Evolutionary conservation across 345 rosid species (phyloP).

Genomic region (Gossypium raimondii): DNA sequence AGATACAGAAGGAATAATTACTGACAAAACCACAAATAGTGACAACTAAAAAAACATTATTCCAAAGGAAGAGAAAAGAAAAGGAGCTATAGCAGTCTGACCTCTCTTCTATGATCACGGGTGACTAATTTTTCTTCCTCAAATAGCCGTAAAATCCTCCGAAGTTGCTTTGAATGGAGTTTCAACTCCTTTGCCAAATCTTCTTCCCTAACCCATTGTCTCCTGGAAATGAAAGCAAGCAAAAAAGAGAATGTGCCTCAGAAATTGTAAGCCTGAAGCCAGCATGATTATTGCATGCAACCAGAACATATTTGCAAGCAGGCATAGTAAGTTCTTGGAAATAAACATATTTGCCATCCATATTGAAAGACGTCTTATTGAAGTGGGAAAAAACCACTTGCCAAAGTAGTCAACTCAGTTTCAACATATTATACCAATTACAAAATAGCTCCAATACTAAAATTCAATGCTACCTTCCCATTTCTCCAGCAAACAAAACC

Average conservation of each 20-base stretch:
- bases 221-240: slow-evolving; percentile 34
- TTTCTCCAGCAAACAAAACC: neutral
- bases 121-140: slow-evolving; percentile 78
- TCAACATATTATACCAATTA: neutral
- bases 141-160: slow-evolving; percentile 58
- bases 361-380: neutral
- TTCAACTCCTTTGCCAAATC: slow-evolving; percentile 87
- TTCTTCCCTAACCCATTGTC: slow-evolving; percentile 95
- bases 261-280: neutral
- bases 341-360: neutral
- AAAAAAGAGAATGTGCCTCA: neutral
- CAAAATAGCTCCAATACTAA: neutral
- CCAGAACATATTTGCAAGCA: neutral
- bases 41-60: neutral
- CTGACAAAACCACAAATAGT: neutral
- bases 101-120: slow-evolving; percentile 87
- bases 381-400: neutral
- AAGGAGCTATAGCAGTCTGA: slow-evolving; percentile 20
- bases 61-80: neutral
- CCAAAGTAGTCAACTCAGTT: slow-evolving; percentile 3
- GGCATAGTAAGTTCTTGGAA: neutral
- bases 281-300: neutral
- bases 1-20: neutral
- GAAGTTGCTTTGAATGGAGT: slow-evolving; percentile 74
- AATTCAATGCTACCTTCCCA: neutral